Evolutionary conservation across 148 eudicot species (phyloP), one percentile per base, ranked within the genome.

Genomic region (Salicornia ramosissima): DNA sequence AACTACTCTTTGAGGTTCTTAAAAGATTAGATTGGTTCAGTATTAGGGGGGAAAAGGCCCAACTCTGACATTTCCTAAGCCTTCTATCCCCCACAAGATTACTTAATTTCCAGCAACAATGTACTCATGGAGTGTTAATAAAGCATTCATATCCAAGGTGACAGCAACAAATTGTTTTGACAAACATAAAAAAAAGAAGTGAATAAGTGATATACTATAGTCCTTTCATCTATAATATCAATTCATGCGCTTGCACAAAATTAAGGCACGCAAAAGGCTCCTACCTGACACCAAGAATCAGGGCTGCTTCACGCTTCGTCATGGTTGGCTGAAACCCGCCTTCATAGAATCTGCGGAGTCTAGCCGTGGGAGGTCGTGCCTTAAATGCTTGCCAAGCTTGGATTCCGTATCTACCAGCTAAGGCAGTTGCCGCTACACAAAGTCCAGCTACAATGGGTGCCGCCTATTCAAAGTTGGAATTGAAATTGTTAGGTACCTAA

Each of bases 351-450:
- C 72, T 87, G 52, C 96, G 89, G 68, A 89, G 47, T 63, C 83
- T 79, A 25, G 92, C 75, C 22, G 51, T 55, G 46, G 79, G 79
- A 70, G 96, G 95, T 42, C 98, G 77, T 53, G 96, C 84, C 80
- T 88, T 93, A 61, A 93, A 86, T 53, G 96, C 96, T 72, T 85
- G 91, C 98, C 96, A 93, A 40, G 96, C 98, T 77, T 78, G 85
- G 66, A 90, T 79, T 50, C 92, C 78, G 51, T 85, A 86, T 78
- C 82, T 85, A 31, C 90, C 94, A 49, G 96, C 96, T 78, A 82
- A 76, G 64, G 96, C 96, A 56, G 94, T 78, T 40, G 90, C 91
- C 49, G 94, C 96, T 74, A 84, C 74, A 47, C 91, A 85, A 73
- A 86, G 75, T 49, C 97, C 94, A 31, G 84, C 90, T 62, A 91